Evolutionary conservation across 208 protist genomes (phyloP).

Genomic region (Leishmania tarentolae): DNA sequence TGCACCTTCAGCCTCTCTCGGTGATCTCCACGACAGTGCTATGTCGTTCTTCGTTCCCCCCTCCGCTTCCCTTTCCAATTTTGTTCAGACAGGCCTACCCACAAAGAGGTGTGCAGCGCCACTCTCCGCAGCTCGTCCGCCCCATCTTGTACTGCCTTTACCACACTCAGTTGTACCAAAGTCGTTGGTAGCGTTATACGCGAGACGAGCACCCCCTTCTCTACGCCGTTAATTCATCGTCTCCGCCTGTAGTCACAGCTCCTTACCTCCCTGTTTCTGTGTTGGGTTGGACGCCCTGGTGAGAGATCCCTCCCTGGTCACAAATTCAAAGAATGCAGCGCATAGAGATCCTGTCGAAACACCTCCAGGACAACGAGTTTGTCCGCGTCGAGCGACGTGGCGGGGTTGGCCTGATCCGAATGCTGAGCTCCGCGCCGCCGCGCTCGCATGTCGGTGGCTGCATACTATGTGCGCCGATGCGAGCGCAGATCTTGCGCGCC

Average conservation of each 20-base stretch:
- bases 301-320: no score
- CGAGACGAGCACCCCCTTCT: no score
- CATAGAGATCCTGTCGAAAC: slow-evolving; percentile 28
- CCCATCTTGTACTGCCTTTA: neutral
- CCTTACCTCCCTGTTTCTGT: neutral
- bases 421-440: slow-evolving; percentile 49
- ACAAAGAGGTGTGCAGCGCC: neutral
- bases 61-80: neutral
- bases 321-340: slow-evolving; percentile 5
- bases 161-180: neutral
- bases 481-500: slow-evolving; percentile 45
- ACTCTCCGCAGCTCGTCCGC: neutral
- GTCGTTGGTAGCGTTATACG: neutral
- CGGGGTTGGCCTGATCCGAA: slow-evolving; percentile 39
- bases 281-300: neutral
- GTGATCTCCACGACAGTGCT: neutral
- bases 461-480: slow-evolving; percentile 49
- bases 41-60: neutral
- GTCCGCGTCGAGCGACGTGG: slow-evolving; percentile 56
- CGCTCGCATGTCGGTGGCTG: slow-evolving; percentile 31
- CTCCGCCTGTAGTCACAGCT: neutral
- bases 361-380: slow-evolving; percentile 55
- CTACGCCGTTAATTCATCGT: no score
- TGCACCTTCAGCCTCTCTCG: neutral
- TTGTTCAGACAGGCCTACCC: neutral